Base-by-base conservation (phyloP, 768 basidiomycete species). In the Brasilioporus rufonigricans region DNA sequence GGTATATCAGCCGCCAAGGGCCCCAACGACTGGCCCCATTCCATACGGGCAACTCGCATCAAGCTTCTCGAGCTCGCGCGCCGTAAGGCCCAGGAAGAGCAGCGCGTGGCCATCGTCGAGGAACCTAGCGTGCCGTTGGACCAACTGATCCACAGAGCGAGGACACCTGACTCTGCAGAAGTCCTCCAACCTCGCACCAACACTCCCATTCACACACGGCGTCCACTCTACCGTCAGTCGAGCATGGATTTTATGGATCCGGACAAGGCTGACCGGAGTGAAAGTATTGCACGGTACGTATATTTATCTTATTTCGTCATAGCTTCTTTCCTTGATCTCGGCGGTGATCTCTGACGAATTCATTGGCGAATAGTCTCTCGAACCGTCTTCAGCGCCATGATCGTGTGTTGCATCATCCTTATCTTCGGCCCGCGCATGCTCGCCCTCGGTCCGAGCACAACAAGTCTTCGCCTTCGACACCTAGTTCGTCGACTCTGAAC, bases 171-270 rank as follows among this genome's bases (percentile, higher is more conserved):
- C 52, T 62, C 61, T 2, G 40, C 60, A 21, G 81, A 79, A 44
- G 74, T 78, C 26, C 70, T 80, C 31, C 76, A 78, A 53, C 66
- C 67, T 47, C 79, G 78, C 5, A 80, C 80, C 41, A 80, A 80
- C 65, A 76, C 77, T 73, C 80, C 68, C 33, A 61, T 46, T 46
- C 71, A 68, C 33, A 77, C 76, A 52, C 80, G 84, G 31, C 69
- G 71, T 18, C 84, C 84, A 18, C 74, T 91, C 24, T 89, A 89
- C 71, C 78, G 87, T 54, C 89, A 90, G 74, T 89, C 89, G 23
- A 90, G 89, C 68, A 92, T 92, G 91, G 91, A 93, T 65, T 91
- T 91, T 60, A 82, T 93, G 71, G 81, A 79, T 55, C 70, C 68
- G 12, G 69, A 78, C 29, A 76, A 77, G 48, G 75, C 73, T 38